Percentiles rank a stretch among this genome's conserved stretches.
Conservation (phyloP, 2,329 filamentous ascomycete species). For the Chaetomiaceae sp. region DNA sequence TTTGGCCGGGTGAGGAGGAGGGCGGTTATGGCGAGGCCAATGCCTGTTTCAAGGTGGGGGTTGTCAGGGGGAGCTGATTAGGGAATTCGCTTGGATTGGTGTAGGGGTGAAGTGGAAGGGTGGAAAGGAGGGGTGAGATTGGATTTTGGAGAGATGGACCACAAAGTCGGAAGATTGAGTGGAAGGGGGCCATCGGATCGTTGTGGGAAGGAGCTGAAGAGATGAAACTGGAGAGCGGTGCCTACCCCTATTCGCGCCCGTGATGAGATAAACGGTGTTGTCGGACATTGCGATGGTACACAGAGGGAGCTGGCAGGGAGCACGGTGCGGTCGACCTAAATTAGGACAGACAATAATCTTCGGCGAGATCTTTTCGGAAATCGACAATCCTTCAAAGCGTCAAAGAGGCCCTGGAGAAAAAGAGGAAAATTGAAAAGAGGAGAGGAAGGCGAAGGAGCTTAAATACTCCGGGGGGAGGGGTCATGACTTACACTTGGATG, state of each 20-base stretch:
- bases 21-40: constrained; percentile 23
- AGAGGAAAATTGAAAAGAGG: constrained; percentile 1
- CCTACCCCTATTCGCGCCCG: constrained; percentile 30
- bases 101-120: neutral
- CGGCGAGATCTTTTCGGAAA: too few species aligned
- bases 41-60: constrained; percentile 14
- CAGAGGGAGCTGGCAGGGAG: neutral
- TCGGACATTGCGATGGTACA: constrained; percentile 21
- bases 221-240: neutral
- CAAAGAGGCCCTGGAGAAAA: neutral
- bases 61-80: neutral
- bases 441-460: constrained; percentile 4
- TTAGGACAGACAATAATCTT: too few species aligned
- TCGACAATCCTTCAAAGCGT: too few species aligned
- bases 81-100: neutral
- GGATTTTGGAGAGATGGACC: too few species aligned
- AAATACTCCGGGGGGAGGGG: constrained; percentile 7
- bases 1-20: constrained; percentile 24
- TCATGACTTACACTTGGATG: constrained; percentile 8
- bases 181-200: too few species aligned
- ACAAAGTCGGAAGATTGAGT: neutral
- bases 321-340: neutral
- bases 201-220: neutral
- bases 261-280: constrained; percentile 29
- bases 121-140: neutral